Percentiles rank a stretch among this genome's conserved stretches.
These are phyloP conservation scores for Senna siamea DNA, from an alignment of 306 rosid species.

Conservation along the genomic window DNA sequence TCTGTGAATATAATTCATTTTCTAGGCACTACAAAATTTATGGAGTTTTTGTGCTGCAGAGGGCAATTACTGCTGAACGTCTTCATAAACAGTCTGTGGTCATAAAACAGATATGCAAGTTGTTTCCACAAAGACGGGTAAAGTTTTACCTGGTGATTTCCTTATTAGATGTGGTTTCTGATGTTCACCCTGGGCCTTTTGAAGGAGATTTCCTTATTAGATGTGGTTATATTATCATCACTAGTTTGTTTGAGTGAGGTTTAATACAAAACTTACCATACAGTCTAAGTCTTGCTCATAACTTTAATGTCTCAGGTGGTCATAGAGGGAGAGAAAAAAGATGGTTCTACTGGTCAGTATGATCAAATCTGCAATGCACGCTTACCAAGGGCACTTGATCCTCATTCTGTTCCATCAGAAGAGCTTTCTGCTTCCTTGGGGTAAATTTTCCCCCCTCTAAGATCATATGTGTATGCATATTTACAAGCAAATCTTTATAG, in stretches of 20 bases:
- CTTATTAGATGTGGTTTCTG: background rate
- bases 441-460: constrained; percentile 47
- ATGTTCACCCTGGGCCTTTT: background rate
- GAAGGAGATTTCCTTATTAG: background rate
- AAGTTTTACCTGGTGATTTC: constrained; percentile 21
- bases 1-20: constrained; percentile 24
- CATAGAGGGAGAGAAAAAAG: constrained; percentile 64
- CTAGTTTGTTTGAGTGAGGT: background rate
- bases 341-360: constrained; percentile 64
- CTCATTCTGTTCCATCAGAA: constrained; percentile 87
- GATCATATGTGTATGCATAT: constrained; percentile 21
- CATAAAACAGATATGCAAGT: constrained; percentile 88
- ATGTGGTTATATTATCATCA: background rate
- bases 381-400: constrained; percentile 91
- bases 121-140: constrained; percentile 95
- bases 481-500: constrained; percentile 21
- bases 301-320: constrained; percentile 57
- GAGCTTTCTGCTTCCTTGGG: constrained; percentile 97
- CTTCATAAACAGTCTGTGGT: constrained; percentile 92
- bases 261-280: background rate
- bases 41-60: constrained; percentile 54
- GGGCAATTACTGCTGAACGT: constrained; percentile 92
- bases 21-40: constrained; percentile 25
- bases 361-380: constrained; percentile 93
- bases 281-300: constrained; percentile 10